Base-by-base conservation (phyloP, 768 basidiomycete genomes). In the Sporobolomyces phaffii region DNA sequence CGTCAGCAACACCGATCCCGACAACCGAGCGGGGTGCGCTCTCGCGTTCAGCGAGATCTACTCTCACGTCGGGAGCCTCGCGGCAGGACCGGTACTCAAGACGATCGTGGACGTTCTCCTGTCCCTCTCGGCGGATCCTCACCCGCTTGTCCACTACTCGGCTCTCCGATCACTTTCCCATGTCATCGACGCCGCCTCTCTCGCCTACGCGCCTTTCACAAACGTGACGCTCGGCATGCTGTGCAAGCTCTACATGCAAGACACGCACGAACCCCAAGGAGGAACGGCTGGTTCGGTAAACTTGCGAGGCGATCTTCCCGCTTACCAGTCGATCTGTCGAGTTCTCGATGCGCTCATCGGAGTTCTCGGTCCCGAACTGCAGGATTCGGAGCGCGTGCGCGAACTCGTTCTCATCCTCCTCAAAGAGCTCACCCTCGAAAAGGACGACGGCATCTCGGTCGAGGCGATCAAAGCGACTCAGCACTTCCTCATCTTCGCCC, bases 391-490 rank as follows among this genome's bases (percentile, higher is more conserved):
- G 26, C 81, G 85, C 18, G 88, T 90, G 3, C 80, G 91, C n/a
- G 84, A 85, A 2, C 80, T 96, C 33, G 84, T 94, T 15, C 83
- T 94, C 43, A 86, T 88, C 73, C 82, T 98, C 22, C 87, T 97
- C 7, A 83, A 86, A 64, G 88, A 91, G 72, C 90, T 97, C 74
- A 85, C 86, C 5, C 78, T 84, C 44, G 93, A 97, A 74, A 84
- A 86, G 4, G 91, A 96, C 70, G 91, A 94, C 74, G 86, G 87
- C 1, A 86, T 92, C 60, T 82, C 87, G 41, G 89, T 98, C 2
- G 91, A 97, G 77, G 92, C 92, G 3, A 93, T 97, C 77, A 90
- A 88, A 78, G 94, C 92, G 77, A 86, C 91, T 15, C 94, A 98
- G 73, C 94, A 98, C 76, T 87, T 96, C 80, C 83, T 98, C 44